Percentiles rank a stretch among this genome's conserved stretches.
Evolutionary conservation across 2,329 filamentous ascomycete species (phyloP).

Genomic region (Xylaria polymorpha): DNA sequence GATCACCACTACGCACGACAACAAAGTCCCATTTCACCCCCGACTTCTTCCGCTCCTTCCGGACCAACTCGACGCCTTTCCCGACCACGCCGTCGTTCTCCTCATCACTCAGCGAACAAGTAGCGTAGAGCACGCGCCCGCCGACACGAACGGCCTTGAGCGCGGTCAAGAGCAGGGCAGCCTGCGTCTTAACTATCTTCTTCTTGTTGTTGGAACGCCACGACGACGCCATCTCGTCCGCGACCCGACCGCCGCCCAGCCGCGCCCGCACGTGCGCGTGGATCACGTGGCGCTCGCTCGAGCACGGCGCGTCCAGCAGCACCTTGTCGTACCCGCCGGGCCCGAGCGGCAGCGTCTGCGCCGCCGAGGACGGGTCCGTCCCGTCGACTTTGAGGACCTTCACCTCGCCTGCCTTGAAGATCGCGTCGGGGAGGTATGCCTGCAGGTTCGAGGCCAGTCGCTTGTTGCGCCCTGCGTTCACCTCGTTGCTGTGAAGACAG

Average conservation of each 20-base stretch:
- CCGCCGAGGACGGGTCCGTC: constrained; percentile 42
- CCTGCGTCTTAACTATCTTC: constrained; percentile 50
- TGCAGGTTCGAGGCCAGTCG: constrained; percentile 48
- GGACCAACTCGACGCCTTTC: constrained; percentile 49
- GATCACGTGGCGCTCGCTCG: constrained; percentile 55
- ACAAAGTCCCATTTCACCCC: constrained; percentile 47
- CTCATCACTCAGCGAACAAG: constrained; percentile 53
- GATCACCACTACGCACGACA: constrained; percentile 46
- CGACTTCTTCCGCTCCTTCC: constrained; percentile 53
- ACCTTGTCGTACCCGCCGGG: constrained; percentile 54
- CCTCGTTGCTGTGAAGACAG: constrained; percentile 54
- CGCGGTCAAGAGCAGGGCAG: constrained; percentile 53
- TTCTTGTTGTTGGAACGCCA: constrained; percentile 53
- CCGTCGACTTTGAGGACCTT: constrained; percentile 46
- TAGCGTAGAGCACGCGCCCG: constrained; percentile 55
- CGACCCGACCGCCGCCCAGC: constrained; percentile 47
- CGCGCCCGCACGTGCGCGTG: constrained; percentile 50
- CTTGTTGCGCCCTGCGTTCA: constrained; percentile 49
- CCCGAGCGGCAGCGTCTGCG: constrained; percentile 47
- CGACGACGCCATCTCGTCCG: constrained; percentile 53
- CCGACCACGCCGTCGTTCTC: constrained; percentile 57
- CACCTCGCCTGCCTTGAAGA: constrained; percentile 43
- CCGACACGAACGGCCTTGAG: constrained; percentile 51
- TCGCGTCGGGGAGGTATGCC: constrained; percentile 42
- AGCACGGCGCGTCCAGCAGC: constrained; percentile 56